A percentile compares a stretch with the other conserved stretches of the same genome.
Conservation (phyloP, 768 basidiomycete species). For the Amanita pallidorosea region DNA sequence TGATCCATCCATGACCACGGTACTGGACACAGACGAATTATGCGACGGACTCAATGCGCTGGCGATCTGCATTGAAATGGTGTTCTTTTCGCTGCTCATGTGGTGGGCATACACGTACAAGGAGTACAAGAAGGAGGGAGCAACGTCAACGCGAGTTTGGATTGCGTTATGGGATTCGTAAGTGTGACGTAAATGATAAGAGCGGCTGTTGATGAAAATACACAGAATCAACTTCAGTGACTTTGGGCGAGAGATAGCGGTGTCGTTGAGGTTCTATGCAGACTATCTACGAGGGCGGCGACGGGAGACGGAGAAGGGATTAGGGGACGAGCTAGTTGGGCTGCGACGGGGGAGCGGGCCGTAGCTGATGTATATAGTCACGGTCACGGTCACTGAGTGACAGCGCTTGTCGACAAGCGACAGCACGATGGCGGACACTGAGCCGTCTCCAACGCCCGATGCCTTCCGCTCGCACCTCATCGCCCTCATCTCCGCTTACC, state of each 20-base stretch:
- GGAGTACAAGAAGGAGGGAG: conserved; percentile 47
- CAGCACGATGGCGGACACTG: conserved; percentile 11
- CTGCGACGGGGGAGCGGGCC: not conserved
- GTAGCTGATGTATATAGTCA: not conserved
- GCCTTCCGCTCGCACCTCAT: conserved; percentile 37
- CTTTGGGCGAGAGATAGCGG: conserved; percentile 52
- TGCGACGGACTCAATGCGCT: conserved; percentile 76
- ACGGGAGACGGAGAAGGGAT: conserved; percentile 8
- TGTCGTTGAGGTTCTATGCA: conserved; percentile 54
- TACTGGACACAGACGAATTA: conserved; percentile 85
- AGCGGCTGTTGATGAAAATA: not conserved
- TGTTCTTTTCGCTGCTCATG: conserved; percentile 69
- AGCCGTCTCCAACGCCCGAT: conserved; percentile 9
- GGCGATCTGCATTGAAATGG: conserved; percentile 85
- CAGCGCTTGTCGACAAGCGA: not conserved
- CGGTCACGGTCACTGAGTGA: not conserved
- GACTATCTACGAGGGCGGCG: conserved; percentile 19
- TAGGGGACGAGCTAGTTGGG: conserved; percentile 14
- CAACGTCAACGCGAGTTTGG: conserved; percentile 43
- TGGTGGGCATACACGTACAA: conserved; percentile 70
- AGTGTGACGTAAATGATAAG: conserved; percentile 10
- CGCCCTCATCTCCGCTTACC: conserved; percentile 47
- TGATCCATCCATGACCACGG: conserved; percentile 64
- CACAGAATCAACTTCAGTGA: conserved; percentile 33
- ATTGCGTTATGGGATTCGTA: conserved; percentile 64